Evolutionary conservation across 345 rosid species (phyloP).

Genomic region (Psidium friedrichsthalianum): DNA sequence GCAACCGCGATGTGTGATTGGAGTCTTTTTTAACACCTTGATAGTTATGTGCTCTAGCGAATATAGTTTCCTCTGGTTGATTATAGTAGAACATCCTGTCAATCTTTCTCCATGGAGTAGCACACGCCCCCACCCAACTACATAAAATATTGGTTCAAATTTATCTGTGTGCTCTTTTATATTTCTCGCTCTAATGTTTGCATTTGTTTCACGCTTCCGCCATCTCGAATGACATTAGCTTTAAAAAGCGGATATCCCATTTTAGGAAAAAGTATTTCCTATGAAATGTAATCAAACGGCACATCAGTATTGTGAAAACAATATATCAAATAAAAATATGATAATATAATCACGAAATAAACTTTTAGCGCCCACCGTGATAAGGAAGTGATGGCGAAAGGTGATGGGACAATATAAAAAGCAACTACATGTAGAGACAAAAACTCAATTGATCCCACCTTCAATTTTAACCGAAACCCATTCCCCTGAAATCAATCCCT

Average conservation of each 20-base stretch:
- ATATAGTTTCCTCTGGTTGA: rapidly evolving
- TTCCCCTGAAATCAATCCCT: neutral
- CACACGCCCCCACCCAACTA: neutral
- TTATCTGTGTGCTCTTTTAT: too few species aligned
- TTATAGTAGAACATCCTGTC: neutral
- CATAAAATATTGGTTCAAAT: neutral
- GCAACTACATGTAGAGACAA: neutral
- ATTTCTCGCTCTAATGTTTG: too few species aligned
- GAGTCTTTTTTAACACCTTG: neutral
- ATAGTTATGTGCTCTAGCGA: rapidly evolving
- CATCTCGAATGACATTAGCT: too few species aligned
- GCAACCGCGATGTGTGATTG: neutral
- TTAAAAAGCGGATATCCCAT: too few species aligned
- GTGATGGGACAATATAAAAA: too few species aligned
- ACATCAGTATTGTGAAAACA: neutral
- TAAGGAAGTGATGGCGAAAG: neutral
- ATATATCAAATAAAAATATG: neutral
- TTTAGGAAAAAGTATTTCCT: too few species aligned
- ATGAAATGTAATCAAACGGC: neutral
- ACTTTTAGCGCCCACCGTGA: neutral
- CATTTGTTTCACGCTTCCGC: too few species aligned
- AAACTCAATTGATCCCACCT: neutral
- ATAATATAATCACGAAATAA: neutral
- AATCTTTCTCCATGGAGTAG: neutral
- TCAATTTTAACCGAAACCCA: neutral